Evolutionary conservation across 805 yeast species (phyloP), one percentile per base, ranked within the genome.

Genomic region (Kodamaea hsintzibuensis): DNA sequence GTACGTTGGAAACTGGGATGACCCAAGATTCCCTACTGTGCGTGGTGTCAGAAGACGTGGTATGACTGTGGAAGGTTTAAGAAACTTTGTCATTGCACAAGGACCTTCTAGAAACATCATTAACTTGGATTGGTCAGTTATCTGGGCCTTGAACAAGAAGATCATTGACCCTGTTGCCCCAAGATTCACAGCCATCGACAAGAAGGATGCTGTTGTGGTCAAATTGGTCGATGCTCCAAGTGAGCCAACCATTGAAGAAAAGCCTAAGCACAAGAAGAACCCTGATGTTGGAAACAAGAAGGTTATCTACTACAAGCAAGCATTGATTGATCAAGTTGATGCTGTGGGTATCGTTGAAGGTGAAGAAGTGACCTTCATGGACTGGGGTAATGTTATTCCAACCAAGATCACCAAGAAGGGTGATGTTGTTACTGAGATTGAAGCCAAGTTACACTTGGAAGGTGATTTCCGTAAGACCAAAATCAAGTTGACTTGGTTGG

Each of bases 31-130:
- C 91, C 99, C 99, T 62, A 95, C 99, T 47, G 97, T 95, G 40
- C 87, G 98, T 74, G 99, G 99, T 79, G 97, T 93, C 51, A 90
- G 98, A 80, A 87, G 99, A 82, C 89, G 99, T 80, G 99, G 99
- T 79, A 95, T 95, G 99, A 85, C 97, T 40, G 96, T 95, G 59
- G 98, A 95, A 78, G 99, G 98, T 61, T 84, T 95, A 72, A 85
- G 93, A 74, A 89, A 89, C 81, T 95, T 95, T 66, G 89, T 95
- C 61, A 80, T 95, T 57, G 82, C 96, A 49, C 98, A 95, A 79
- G 99, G 99, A 66, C 99, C 99, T 42, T 93, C 98, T 47, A 91
- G 88, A 78, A 95, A 95, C 79, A 91, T 95, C 66, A 87, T 95
- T 69, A 95, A 96, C 80, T 80, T 95, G 69, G 99, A 95, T 72